Base-by-base conservation (phyloP, 129 eudicot species). In the Pittosporum tobira region DNA sequence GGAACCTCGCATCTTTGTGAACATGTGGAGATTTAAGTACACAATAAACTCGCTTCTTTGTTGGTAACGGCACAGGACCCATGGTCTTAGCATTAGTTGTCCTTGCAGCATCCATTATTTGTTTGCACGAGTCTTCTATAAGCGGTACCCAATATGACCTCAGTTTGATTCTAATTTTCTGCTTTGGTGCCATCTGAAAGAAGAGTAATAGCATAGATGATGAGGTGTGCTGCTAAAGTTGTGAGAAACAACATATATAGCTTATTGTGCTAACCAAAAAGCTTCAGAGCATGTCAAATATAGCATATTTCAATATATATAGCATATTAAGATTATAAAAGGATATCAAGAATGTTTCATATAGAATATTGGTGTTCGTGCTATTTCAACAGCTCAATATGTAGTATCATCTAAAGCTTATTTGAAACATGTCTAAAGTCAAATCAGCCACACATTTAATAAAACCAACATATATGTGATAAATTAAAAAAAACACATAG, bases 21-120 rank as follows among this genome's bases (percentile, higher is more conserved):
- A 93, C 99, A 24, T 84, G 99, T n/a, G 99, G 99, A 29, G 98
- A 93, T 77, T 83, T 87, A 20, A 87, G 84, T 62, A 87, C 96
- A 79, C 96, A 83, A 24, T 81, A 81, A 14, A 83, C 66, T 46
- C 91, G 61, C 72, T 81, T 93, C 71, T 87, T 87, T 20, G 96
- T 87, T 22, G 96, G 96, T 27, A 93, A 55, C 11, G 99, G 99
- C 24, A 93, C 91, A 0, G 88, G 99, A 2, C 96, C 99, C 85
- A 84, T 70, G 40, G 88, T 84, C 69, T 79, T 83, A 29, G 96
- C 99, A 61, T 87, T 87, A 10, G 96, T 78, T 2, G 81, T 84
- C 53, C 76, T 81, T 26, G 99, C 94, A 18, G 94, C 96, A 60
- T 93, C 99, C 91, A 93, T 57, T 40, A 91, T 91, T 71, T 91